Evolutionary conservation across 2,329 filamentous ascomycete genomes (phyloP).

Genomic region (Apiospora arundinis): DNA sequence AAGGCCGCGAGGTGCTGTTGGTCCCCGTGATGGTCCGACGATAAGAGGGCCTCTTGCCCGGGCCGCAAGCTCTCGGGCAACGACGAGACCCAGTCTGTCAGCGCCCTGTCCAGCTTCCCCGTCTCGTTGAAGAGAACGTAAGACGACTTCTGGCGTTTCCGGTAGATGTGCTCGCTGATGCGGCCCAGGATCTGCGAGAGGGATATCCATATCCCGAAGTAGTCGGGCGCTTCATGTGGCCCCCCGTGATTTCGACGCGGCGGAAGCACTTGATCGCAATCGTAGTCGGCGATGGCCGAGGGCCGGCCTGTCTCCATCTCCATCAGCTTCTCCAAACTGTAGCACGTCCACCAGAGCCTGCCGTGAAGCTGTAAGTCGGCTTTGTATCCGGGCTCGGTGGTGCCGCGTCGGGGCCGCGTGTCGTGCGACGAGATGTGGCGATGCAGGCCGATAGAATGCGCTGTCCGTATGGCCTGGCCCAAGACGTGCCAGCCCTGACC

Average conservation of each 20-base stretch:
- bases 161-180: conserved; percentile 28
- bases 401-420: not conserved
- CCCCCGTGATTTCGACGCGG: not conserved
- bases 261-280: not conserved
- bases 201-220: conserved; percentile 29
- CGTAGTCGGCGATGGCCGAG: conserved; percentile 25
- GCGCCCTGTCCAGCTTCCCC: conserved; percentile 26
- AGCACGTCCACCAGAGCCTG: conserved; percentile 32
- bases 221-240: conserved; percentile 13
- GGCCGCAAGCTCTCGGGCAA: conserved; percentile 25
- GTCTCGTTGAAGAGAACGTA: conserved; percentile 24
- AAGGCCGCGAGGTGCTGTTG: conserved; percentile 14
- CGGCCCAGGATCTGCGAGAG: conserved; percentile 28
- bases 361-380: conserved; percentile 20
- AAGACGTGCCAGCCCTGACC: conserved; percentile 36
- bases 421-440: conserved; percentile 11
- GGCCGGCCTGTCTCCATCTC: conserved; percentile 35
- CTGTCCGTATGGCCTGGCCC: conserved; percentile 34
- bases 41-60: conserved; percentile 12
- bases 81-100: conserved; percentile 28
- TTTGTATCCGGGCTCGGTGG: not conserved
- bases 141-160: conserved; percentile 23
- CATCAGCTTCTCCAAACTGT: conserved; percentile 33
- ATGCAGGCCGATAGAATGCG: conserved; percentile 36
- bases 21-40: conserved; percentile 7